Conservation (phyloP, 2,329 filamentous ascomycete genomes). For the Trichoderma pleuroti region DNA sequence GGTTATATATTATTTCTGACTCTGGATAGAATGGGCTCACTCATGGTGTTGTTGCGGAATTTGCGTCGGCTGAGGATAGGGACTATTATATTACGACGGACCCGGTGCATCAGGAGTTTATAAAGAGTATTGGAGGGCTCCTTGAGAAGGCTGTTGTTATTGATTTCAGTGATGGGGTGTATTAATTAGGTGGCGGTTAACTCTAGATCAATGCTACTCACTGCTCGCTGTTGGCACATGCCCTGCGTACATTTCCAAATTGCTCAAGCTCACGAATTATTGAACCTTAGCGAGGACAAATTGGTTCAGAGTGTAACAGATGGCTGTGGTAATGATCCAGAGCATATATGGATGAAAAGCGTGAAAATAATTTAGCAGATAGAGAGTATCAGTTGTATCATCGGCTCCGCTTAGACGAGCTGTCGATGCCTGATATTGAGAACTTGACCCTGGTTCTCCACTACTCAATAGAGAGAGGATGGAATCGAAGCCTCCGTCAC, state of each 20-base stretch:
- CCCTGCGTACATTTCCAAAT: not conserved
- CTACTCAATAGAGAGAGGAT: not conserved
- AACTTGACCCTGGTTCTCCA: not conserved
- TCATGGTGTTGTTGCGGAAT: conserved; percentile 1
- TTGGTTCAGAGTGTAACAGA: not conserved
- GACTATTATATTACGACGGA: conserved; percentile 1
- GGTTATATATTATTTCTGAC: not conserved
- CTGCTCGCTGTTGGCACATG: not conserved
- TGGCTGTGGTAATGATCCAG: not conserved
- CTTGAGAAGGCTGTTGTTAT: not conserved
- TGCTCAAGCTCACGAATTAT: not conserved
- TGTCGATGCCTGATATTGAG: not conserved
- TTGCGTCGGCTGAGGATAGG: not conserved
- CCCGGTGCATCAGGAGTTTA: not conserved
- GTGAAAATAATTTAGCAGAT: not conserved
- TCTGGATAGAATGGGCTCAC: not conserved
- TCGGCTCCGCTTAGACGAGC: not conserved
- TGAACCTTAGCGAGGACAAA: not conserved
- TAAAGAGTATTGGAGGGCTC: not conserved
- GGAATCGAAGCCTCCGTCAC: too few species aligned
- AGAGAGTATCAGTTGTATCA: not conserved
- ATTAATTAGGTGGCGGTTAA: not conserved
- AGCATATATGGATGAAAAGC: not conserved
- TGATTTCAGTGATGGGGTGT: not conserved
- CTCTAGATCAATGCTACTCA: not conserved